These are phyloP conservation scores for Microcera coccophila DNA, from an alignment of 2,329 filamentous ascomycete genomes.

Conservation along the genomic window DNA sequence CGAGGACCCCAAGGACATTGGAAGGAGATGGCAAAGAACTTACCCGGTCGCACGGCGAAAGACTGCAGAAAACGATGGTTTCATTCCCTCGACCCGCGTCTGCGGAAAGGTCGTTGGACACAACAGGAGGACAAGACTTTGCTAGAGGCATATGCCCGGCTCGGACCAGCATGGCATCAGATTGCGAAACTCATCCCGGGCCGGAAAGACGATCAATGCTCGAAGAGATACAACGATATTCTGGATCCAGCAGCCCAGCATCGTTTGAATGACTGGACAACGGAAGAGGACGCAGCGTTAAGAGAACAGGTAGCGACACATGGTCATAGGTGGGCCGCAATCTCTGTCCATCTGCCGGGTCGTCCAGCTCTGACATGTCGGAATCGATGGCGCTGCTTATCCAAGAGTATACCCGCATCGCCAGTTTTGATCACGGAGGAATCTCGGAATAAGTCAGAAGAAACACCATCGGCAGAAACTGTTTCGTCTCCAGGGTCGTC, in stretches of 20 bases:
- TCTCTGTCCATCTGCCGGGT: slow-evolving; percentile 23
- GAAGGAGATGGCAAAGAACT: slow-evolving; percentile 26
- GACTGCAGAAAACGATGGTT: slow-evolving; percentile 31
- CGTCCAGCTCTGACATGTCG: slow-evolving; percentile 28
- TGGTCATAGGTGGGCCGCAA: slow-evolving; percentile 28
- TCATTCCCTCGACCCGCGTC: slow-evolving; percentile 28
- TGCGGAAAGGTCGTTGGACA: slow-evolving; percentile 29
- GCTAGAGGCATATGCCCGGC: slow-evolving; percentile 25
- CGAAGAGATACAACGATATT: slow-evolving; percentile 29
- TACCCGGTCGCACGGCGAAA: slow-evolving; percentile 28
- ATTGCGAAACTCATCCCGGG: slow-evolving; percentile 28
- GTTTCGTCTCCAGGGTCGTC: too few species aligned
- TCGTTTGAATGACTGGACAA: slow-evolving; percentile 25
- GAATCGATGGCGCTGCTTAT: slow-evolving; percentile 29
- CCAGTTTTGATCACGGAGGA: too few species aligned
- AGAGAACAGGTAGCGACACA: slow-evolving; percentile 22
- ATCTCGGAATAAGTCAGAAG: too few species aligned
- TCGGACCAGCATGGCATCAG: slow-evolving; percentile 26
- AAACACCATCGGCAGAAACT: too few species aligned
- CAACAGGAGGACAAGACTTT: slow-evolving; percentile 27
- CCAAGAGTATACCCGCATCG: too few species aligned
- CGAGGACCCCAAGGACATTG: slow-evolving; percentile 25
- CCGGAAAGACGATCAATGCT: slow-evolving; percentile 30
- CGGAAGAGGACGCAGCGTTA: slow-evolving; percentile 22
- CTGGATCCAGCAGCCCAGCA: slow-evolving; percentile 26